Evolutionary conservation across 805 yeast species (phyloP), one percentile per base, ranked within the genome.

Genomic region (Candida insectorum): DNA sequence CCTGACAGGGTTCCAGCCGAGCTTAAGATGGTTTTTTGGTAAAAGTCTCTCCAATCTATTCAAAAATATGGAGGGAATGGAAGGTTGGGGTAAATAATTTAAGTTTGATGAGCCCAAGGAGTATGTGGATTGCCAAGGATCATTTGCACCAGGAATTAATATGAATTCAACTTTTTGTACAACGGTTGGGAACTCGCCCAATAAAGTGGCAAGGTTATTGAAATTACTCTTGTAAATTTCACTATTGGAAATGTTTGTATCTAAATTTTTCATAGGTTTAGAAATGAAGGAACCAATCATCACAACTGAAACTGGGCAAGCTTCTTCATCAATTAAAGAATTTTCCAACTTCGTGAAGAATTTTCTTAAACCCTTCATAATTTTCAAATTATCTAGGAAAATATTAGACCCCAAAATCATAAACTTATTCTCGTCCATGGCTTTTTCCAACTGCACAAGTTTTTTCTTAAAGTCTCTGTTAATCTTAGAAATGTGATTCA

Each of bases 71-170:
- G 67, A 62, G 0, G 97, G 95, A 2, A 93, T 71, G 0, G 78
- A 69, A 13, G 67, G 62, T 48, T 81, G 84, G 0, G 98, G 98
- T 18, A 60, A 49, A 24, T 51, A 39, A 28, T 58, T 54, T 23
- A 62, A 34, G 31, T 56, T 54, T 0, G 67, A 54, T 6, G 64
- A 47, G 4, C 91, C 88, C 31, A 81, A 67, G 1, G 84, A 71
- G 30, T 72, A 73, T 34, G 80, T 66, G 1, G 93, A 75, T 22
- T 80, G 79, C 97, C 97, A 93, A 0, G 96, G 96, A 58, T 93
- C 99, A 45, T 86, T 84, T 26, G 77, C 76, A 1, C 98, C 97
- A 0, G 97, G 97, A 1, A 91, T 64, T 38, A 93, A 75, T 1
- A 87, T 60, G 18, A 93, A 56, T 32, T 81, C 78, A 18, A 83